Evolutionary conservation across 345 rosid genomes (phyloP), one percentile per base, ranked within the genome.

Genomic region (Salix brachista): DNA sequence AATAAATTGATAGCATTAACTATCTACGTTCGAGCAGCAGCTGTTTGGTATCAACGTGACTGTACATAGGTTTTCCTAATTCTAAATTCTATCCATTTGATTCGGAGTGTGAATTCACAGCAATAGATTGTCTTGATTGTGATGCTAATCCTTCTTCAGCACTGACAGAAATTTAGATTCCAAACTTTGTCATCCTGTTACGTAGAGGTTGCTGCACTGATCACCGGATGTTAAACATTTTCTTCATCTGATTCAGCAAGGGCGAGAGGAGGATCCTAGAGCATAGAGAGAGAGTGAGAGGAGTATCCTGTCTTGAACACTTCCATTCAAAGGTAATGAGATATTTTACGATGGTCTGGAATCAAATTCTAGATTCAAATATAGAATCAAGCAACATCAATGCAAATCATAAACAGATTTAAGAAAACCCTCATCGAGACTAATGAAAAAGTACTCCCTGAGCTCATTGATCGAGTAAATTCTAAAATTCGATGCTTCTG

Each of bases 221-320:
- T 83, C 79, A 85, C 25, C 10, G 67, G 36, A 79, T 65, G 28
- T 66, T 82, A 69, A 86, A 88, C 94, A 14, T 75, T 84, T 81
- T 89, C 91, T 83, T 89, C 91, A 56, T 87, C 89, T 0, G 83
- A 75, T 30, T 75, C 25, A 8, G 68, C 70, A 1, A 79, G 23
- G 5, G 75, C 23, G 21, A 80, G 23, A n/a, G 61, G 83, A 65
- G 83, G 79, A 78, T 76, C 79, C 88, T 86, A 70, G 4, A 56
- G 56, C 70, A 56, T 8, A 56, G 9, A 14, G 70, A 41, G 69
- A 10, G 3, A 11, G 54, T 23, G 61, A 32, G 5, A 34, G 36
- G 25, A 18, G 10, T 32, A n/a, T n/a, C n/a, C n/a, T n/a, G 61
- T 18, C n/a, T n/a, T n/a, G n/a, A 13, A 19, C n/a, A 52, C 5